Base-by-base conservation (phyloP, 148 eudicot genomes). In the Mesembryanthemum crystallinum region DNA sequence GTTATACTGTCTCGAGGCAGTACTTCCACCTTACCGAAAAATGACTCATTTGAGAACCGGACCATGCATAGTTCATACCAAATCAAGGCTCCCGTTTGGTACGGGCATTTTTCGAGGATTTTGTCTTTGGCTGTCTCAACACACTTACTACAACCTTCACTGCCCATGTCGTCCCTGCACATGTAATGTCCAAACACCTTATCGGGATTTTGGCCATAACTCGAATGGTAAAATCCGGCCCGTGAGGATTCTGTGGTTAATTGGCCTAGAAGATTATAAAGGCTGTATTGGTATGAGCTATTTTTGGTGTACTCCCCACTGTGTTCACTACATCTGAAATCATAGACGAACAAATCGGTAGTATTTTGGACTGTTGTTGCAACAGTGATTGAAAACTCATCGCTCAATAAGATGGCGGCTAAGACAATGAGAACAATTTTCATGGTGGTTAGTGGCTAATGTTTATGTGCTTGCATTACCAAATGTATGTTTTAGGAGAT, bases 41-140 rank as follows among this genome's bases (percentile, higher is more conserved):
- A 25, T 8, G 71, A 21, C 18, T 28, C 25, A 58, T 67, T 76
- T 15, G 78, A 69, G 30, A 66, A 76, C 23, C 78, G 59, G 15
- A 76, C 14, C 39, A 66, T 57, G 18, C 78, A 76, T 30, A 66
- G 64, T 3, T 33, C 8, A 4, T 76, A 76, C 73, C 65, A 76
- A 17, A 76, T 10, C 9, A 76, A 30, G 27, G 28, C 74, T 42
- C 29, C 73, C 20, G 24, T 30, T 1, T 47, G 49, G 4, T 18
- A 27, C 4, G 79, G 79, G 37, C 79, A 76, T 4, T 32, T 27
- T 9, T 59, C n/a, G 1, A 20, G 15, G 5, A 72, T 37, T 4
- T 14, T 54, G 39, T 58, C 24, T n/a, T 63, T 15, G 17, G 75
- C 75, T 0, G 13, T 23, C 5, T 58, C 7, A 30, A 72, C 25